Conservation (phyloP, 768 basidiomycete species). For the Rhodotorula toruloides region DNA sequence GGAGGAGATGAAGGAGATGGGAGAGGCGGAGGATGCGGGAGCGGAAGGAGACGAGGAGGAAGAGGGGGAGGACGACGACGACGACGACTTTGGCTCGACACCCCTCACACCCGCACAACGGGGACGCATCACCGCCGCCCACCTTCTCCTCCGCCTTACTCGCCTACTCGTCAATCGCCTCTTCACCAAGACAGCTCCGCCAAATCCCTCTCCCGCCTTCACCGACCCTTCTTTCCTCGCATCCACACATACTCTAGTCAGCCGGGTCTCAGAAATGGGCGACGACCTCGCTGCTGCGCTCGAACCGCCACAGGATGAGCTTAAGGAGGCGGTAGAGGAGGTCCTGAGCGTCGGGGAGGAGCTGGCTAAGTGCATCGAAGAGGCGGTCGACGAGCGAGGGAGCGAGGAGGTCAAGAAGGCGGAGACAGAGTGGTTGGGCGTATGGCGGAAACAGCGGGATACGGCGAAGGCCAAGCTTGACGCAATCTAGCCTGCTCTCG, state of each 20-base stretch:
- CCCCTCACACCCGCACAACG: neutral
- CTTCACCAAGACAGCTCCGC: neutral
- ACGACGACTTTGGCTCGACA: neutral
- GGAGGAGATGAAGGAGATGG: conserved; percentile 22
- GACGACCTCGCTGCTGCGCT: conserved; percentile 29
- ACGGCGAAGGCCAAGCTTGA: conserved; percentile 8
- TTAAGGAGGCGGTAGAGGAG: neutral
- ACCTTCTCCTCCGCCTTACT: conserved; percentile 15
- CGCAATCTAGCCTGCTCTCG: neutral
- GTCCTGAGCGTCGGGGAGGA: conserved; percentile 4
- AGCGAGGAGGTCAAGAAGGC: neutral
- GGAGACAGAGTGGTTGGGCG: conserved; percentile 17
- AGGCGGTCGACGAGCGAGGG: neutral
- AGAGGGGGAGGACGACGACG: neutral
- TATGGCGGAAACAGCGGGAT: conserved; percentile 22
- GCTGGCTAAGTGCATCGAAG: neutral
- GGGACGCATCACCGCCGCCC: neutral
- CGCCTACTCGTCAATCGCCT: conserved; percentile 10
- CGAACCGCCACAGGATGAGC: conserved; percentile 18
- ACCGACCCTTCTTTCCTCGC: neutral
- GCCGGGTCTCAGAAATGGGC: conserved; percentile 2
- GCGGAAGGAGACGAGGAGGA: neutral
- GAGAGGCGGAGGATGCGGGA: neutral
- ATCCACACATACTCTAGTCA: neutral
- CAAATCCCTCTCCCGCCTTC: neutral